These are phyloP conservation scores for Taphrina confusa DNA, from an alignment of 1,139 yeast genomes.

Conservation along the genomic window DNA sequence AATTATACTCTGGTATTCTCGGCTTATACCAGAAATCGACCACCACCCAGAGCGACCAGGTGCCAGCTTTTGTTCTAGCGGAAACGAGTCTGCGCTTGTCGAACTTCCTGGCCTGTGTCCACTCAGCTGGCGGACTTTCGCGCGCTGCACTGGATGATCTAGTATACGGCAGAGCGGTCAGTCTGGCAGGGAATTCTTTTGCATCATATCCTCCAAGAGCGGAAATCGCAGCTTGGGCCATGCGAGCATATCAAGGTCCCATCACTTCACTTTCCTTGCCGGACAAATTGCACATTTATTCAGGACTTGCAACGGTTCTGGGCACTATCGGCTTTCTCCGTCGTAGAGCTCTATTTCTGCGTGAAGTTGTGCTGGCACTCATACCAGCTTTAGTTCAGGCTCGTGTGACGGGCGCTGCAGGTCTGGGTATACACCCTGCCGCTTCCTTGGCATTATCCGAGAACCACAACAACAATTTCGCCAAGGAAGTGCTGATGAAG, in stretches of 20 bases:
- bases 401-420: constrained; percentile 41
- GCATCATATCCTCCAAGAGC: constrained; percentile 37
- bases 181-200: constrained; percentile 42
- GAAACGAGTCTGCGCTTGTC: constrained; percentile 68
- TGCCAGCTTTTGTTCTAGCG: constrained; percentile 78
- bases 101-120: constrained; percentile 60
- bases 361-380: constrained; percentile 59
- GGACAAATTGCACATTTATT: constrained; percentile 54
- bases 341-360: constrained; percentile 68
- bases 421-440: constrained; percentile 40
- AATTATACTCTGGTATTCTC: constrained; percentile 55
- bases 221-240: constrained; percentile 37
- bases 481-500: constrained; percentile 1
- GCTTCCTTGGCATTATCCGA: constrained; percentile 35
- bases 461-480: constrained; percentile 10
- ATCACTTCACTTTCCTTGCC: constrained; percentile 41
- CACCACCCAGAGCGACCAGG: constrained; percentile 66
- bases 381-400: constrained; percentile 51
- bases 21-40: constrained; percentile 63
- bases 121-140: constrained; percentile 56
- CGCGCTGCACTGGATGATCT: constrained; percentile 51
- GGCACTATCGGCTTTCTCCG: constrained; percentile 62
- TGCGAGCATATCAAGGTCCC: constrained; percentile 41
- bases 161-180: constrained; percentile 46
- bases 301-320: constrained; percentile 67